Evolutionary conservation across 805 yeast genomes (phyloP).

Genomic region (Saccharomycopsis sp.): DNA sequence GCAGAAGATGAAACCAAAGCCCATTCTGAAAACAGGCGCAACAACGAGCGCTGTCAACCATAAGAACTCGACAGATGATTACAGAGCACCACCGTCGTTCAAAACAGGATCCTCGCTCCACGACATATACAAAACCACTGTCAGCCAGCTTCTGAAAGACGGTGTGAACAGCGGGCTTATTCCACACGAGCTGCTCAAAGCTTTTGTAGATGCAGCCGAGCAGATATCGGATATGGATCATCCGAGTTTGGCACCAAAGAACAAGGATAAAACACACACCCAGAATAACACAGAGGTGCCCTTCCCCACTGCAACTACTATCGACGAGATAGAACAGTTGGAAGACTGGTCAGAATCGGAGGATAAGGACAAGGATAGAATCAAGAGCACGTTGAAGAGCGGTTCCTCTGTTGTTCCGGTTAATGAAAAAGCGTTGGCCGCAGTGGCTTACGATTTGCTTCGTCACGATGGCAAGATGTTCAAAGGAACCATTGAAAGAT

Average conservation of each 20-base stretch:
- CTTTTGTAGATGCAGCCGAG: neutral
- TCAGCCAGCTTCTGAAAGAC: too few relatives aligned
- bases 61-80: too few relatives aligned
- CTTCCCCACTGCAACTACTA: conserved; percentile 1
- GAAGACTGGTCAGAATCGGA: neutral
- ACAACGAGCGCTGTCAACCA: too few relatives aligned
- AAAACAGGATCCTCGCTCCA: too few relatives aligned
- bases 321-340: conserved; percentile 5
- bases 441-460: conserved; percentile 60
- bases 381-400: neutral
- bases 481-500: conserved; percentile 56
- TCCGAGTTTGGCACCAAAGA: neutral
- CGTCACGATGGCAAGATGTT: conserved; percentile 57
- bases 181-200: too few relatives aligned
- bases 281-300: neutral
- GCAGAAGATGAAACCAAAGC: too few relatives aligned
- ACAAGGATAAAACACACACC: neutral
- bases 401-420: neutral
- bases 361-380: neutral
- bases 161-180: too few relatives aligned
- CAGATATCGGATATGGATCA: neutral
- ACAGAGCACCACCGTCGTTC: too few relatives aligned
- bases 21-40: too few relatives aligned
- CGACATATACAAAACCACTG: too few relatives aligned
- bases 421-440: conserved; percentile 26